Evolutionary conservation across 2,329 filamentous ascomycete genomes (phyloP).

Genomic region (Daldinia sp.): DNA sequence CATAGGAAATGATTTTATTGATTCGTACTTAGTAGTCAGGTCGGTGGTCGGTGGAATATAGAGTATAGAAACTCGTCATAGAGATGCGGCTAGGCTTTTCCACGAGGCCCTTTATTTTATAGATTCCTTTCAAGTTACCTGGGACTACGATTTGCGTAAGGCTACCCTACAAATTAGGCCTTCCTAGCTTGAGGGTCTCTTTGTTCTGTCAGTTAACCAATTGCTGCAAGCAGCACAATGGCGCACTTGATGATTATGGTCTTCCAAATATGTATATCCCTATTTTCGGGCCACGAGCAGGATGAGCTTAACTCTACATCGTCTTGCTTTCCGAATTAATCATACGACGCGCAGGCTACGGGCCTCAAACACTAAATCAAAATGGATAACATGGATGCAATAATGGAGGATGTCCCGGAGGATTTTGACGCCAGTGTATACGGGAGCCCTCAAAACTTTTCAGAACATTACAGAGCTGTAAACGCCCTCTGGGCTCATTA

Average conservation of each 20-base stretch:
- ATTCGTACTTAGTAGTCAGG: background rate
- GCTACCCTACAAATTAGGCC: too few species aligned
- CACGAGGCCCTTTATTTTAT: background rate
- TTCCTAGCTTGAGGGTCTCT: background rate
- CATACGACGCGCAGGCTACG: background rate
- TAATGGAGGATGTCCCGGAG: background rate
- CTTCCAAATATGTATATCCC: background rate
- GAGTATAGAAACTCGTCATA: background rate
- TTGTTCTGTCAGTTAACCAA: background rate
- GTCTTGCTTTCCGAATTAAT: background rate
- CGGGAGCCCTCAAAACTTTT: background rate
- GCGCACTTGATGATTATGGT: background rate
- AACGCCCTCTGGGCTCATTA: constrained; percentile 2
- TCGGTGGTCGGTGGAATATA: background rate
- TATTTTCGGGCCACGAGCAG: background rate
- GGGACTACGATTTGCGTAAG: background rate
- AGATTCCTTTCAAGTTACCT: background rate
- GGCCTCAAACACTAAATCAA: background rate
- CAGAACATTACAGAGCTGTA: background rate
- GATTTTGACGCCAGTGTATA: background rate
- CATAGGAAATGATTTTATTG: background rate
- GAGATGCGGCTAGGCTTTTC: background rate
- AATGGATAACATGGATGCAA: background rate
- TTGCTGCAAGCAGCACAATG: constrained; percentile 9
- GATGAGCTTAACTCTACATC: background rate